Evolutionary conservation across 148 eudicot genomes (phyloP).

Genomic region (Dianthus caryophyllus): DNA sequence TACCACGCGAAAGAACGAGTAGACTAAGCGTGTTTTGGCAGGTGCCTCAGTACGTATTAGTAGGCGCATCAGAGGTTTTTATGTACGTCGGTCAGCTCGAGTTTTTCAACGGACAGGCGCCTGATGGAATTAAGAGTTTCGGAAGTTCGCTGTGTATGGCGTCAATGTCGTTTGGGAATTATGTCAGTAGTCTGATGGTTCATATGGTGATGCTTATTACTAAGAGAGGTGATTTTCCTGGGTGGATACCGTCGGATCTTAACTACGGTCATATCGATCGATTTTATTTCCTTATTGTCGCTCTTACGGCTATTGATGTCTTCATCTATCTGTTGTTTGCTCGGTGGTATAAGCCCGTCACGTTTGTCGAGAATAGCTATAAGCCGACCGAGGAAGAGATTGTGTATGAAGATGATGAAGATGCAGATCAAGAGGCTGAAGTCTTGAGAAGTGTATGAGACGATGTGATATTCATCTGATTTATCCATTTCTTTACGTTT

Average conservation of each 20-base stretch:
- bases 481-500: too few species aligned
- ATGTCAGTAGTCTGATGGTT: conserved; percentile 61
- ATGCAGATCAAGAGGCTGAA: conserved; percentile 4
- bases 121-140: conserved; percentile 68
- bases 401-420: neutral
- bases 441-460: conserved; percentile 4
- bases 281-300: conserved; percentile 73
- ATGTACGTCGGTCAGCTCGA: conserved; percentile 80
- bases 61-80: conserved; percentile 72
- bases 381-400: conserved; percentile 5
- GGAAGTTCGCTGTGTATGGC: conserved; percentile 75
- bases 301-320: conserved; percentile 43
- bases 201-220: conserved; percentile 67
- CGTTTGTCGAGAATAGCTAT: conserved; percentile 20
- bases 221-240: conserved; percentile 30
- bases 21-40: conserved; percentile 68
- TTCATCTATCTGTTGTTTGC: conserved; percentile 50
- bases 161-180: conserved; percentile 70
- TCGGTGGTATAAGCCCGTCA: conserved; percentile 56
- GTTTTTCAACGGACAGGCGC: conserved; percentile 64
- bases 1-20: conserved; percentile 44
- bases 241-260: conserved; percentile 77
- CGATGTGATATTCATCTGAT: too few species aligned
- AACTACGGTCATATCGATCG: conserved; percentile 71
- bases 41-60: conserved; percentile 55